Percentiles rank a stretch among this genome's conserved stretches.
Conservation (phyloP, 169 alveolate genomes). For the Babesia sp. region DNA sequence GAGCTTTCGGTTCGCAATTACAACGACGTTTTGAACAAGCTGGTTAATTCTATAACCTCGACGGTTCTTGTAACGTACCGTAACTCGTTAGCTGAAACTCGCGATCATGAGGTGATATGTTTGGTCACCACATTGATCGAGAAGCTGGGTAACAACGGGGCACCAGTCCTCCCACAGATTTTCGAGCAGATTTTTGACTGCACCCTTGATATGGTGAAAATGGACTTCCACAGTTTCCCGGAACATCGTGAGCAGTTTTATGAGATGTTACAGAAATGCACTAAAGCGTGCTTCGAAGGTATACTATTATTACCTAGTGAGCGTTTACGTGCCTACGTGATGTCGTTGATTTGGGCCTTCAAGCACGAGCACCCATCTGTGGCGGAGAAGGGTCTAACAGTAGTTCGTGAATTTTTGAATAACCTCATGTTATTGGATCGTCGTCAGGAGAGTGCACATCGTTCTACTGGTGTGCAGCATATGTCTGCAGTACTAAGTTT, state of each 20-base stretch:
- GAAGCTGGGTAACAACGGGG: slow-evolving; percentile 69
- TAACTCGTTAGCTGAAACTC: slow-evolving; percentile 69
- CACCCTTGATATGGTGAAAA: slow-evolving; percentile 87
- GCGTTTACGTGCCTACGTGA: slow-evolving; percentile 78
- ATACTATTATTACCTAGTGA: slow-evolving; percentile 80
- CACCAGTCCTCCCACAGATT: slow-evolving; percentile 81
- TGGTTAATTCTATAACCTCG: slow-evolving; percentile 61
- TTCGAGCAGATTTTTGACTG: slow-evolving; percentile 83
- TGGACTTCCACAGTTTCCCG: slow-evolving; percentile 88
- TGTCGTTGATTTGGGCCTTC: slow-evolving; percentile 88
- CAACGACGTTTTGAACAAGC: slow-evolving; percentile 69
- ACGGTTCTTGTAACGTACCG: slow-evolving; percentile 72
- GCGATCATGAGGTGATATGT: slow-evolving; percentile 78
- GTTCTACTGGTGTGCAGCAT: neutral
- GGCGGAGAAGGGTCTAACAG: slow-evolving; percentile 87
- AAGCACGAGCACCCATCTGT: slow-evolving; percentile 90
- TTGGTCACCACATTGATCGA: slow-evolving; percentile 72
- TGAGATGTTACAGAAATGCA: slow-evolving; percentile 80
- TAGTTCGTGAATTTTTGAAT: slow-evolving; percentile 74
- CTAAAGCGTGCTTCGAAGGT: slow-evolving; percentile 79
- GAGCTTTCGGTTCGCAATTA: slow-evolving; percentile 9
- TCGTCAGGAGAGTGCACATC: slow-evolving; percentile 8
- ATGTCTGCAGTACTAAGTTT: slow-evolving; percentile 65
- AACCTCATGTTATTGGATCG: slow-evolving; percentile 55
- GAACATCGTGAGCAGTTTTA: slow-evolving; percentile 88